Evolutionary conservation across 805 yeast species (phyloP).

Genomic region (Dipodascus albidus): DNA sequence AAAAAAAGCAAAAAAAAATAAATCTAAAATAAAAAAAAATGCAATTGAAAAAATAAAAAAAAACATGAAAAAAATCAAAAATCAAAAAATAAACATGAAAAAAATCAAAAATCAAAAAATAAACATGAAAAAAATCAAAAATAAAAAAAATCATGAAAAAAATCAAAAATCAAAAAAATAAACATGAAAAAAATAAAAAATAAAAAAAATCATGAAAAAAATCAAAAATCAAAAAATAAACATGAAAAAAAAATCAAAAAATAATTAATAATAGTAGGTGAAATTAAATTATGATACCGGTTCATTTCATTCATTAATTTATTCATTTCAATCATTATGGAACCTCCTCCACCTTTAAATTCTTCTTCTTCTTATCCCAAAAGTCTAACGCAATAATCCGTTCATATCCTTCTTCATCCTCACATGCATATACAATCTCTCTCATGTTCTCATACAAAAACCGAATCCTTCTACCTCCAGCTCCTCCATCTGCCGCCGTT

Average conservation of each 20-base stretch:
- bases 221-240: background rate
- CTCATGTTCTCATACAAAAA: constrained; percentile 83
- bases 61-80: background rate
- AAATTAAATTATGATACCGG: no score
- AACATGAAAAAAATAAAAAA: no score
- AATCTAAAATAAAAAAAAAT: no score
- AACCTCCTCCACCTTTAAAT: background rate
- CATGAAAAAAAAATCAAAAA: background rate
- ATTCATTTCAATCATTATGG: background rate
- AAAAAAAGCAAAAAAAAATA: background rate
- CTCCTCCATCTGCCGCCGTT: constrained; percentile 67
- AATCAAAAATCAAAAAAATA: no score
- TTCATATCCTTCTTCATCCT: constrained; percentile 81
- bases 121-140: no score
- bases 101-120: no score
- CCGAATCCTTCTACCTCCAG: constrained; percentile 78
- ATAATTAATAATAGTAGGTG: no score
- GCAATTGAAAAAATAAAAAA: background rate
- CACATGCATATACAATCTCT: constrained; percentile 87
- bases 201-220: no score
- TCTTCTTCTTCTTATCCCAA: constrained; percentile 36
- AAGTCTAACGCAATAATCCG: constrained; percentile 87
- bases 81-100: no score
- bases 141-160: no score
- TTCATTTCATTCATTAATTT: background rate